These are phyloP conservation scores for Chiua virens DNA, from an alignment of 768 basidiomycete species.

Conservation along the genomic window DNA sequence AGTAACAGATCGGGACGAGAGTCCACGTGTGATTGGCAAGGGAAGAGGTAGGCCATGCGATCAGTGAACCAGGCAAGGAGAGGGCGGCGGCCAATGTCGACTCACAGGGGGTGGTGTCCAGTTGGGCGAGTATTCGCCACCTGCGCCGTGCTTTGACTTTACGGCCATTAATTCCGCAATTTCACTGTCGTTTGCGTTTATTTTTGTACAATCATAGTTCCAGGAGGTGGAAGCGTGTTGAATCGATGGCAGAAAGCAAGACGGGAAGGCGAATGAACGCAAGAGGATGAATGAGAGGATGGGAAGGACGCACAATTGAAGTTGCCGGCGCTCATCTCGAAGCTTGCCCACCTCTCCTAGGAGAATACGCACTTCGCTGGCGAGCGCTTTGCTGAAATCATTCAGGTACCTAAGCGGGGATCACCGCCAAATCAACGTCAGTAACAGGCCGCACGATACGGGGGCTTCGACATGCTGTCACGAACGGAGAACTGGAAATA, in stretches of 20 bases:
- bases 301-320: constrained; percentile 50
- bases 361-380: constrained; percentile 59
- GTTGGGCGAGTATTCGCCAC: constrained; percentile 74
- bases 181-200: constrained; percentile 49
- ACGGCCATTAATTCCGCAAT: constrained; percentile 82
- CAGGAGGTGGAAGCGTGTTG: background rate
- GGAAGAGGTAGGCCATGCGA: background rate
- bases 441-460: background rate
- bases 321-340: constrained; percentile 54
- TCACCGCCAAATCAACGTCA: background rate
- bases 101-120: constrained; percentile 62
- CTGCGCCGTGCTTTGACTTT: constrained; percentile 79
- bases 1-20: background rate
- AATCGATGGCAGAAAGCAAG: background rate
- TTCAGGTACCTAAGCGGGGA: constrained; percentile 45
- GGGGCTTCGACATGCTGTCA: constrained; percentile 5
- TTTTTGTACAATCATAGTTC: background rate
- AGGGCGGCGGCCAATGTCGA: background rate
- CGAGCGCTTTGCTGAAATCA: constrained; percentile 63
- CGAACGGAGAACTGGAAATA: background rate
- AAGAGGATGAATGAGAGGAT: background rate
- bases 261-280: background rate
- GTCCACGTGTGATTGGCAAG: background rate
- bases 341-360: constrained; percentile 61
- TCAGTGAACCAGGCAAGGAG: background rate